Evolutionary conservation across 805 yeast genomes (phyloP).

Genomic region (Ogataea ramenticola): DNA sequence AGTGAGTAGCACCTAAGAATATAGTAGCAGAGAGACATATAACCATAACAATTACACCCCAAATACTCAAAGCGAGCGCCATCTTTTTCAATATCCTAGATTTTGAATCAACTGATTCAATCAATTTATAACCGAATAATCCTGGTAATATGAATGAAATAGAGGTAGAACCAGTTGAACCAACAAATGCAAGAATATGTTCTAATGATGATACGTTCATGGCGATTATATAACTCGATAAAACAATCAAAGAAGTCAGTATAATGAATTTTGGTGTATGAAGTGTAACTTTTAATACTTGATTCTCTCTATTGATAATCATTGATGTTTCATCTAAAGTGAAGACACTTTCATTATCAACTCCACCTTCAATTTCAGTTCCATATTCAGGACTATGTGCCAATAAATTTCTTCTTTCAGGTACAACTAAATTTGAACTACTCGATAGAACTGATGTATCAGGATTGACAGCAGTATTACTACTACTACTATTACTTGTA

Average conservation of each 20-base stretch:
- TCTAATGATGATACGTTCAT: constrained; percentile 67
- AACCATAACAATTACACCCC: constrained; percentile 68
- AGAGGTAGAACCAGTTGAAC: constrained; percentile 89
- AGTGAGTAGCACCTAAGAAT: constrained; percentile 26
- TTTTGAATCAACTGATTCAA: constrained; percentile 37
- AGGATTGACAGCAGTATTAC: not conserved
- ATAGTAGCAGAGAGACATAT: constrained; percentile 43
- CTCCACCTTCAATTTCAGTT: not conserved
- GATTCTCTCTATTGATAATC: constrained; percentile 8
- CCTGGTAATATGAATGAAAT: constrained; percentile 91
- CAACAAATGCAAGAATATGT: constrained; percentile 77
- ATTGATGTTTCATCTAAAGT: constrained; percentile 8
- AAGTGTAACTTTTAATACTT: constrained; percentile 1
- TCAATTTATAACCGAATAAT: constrained; percentile 67
- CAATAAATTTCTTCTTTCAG: constrained; percentile 8
- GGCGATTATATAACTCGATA: constrained; percentile 57
- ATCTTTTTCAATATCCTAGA: constrained; percentile 29
- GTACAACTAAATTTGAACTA: not conserved
- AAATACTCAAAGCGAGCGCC: constrained; percentile 50
- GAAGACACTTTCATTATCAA: constrained; percentile 10
- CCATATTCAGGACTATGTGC: not conserved
- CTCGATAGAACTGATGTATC: constrained; percentile 5
- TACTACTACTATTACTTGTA: not conserved
- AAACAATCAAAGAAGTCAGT: constrained; percentile 38
- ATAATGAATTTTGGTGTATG: constrained; percentile 24